A percentile compares a stretch with the other conserved stretches of the same genome.
Conservation (phyloP, 139 green algal genomes). For the Parachlorella kessleri region DNA sequence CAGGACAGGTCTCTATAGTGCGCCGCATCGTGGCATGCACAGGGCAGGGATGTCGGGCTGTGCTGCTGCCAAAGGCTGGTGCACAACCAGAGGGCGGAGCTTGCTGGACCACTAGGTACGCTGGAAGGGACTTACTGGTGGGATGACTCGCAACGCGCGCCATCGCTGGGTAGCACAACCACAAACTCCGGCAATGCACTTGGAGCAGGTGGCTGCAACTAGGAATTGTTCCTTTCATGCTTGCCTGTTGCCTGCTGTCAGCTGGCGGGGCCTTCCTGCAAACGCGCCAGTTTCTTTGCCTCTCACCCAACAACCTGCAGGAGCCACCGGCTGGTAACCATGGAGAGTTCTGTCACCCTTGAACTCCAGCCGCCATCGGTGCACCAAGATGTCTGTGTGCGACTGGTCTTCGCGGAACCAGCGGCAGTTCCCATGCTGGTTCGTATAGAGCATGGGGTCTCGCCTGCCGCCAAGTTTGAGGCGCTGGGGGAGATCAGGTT, state of each 20-base stretch:
- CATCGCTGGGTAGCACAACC: background rate
- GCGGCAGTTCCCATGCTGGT: conserved; percentile 26
- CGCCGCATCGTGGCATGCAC: conserved; percentile 11
- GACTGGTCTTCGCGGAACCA: conserved; percentile 40
- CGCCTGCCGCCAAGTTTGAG: conserved; percentile 35
- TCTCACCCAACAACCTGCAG: conserved; percentile 1
- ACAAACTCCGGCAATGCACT: background rate
- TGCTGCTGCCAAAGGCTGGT: background rate
- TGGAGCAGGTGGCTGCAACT: background rate
- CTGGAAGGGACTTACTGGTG: too few species aligned
- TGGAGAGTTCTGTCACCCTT: conserved; percentile 36
- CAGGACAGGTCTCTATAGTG: conserved; percentile 7
- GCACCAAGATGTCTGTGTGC: conserved; percentile 29
- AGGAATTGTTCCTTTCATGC: background rate
- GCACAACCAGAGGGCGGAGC: background rate
- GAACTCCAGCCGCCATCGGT: conserved; percentile 18
- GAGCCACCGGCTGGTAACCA: conserved; percentile 6
- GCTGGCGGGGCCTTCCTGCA: background rate
- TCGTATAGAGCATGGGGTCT: conserved; percentile 32
- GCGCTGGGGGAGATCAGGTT: conserved; percentile 40
- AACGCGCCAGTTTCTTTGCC: background rate
- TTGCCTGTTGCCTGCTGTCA: background rate
- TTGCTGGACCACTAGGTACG: conserved; percentile 15
- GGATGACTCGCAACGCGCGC: background rate
- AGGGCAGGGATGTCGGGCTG: conserved; percentile 19